These are phyloP conservation scores for Quercus tomentella DNA, from an alignment of 331 rosid genomes.

Conservation along the genomic window DNA sequence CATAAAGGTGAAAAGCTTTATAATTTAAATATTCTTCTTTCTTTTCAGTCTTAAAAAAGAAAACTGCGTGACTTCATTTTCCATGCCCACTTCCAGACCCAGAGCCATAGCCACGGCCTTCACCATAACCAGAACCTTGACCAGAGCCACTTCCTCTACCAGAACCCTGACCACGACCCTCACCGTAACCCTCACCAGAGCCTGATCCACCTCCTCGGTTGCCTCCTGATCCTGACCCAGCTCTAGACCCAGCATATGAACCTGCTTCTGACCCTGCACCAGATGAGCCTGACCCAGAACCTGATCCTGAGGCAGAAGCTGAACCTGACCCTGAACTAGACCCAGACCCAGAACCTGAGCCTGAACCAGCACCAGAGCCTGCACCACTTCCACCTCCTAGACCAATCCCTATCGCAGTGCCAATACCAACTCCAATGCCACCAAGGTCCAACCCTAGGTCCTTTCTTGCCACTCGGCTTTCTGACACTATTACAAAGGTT, in stretches of 20 bases:
- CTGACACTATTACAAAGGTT: slow-evolving; percentile 9
- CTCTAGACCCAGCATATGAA: slow-evolving; percentile 37
- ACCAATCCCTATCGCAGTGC: slow-evolving; percentile 27
- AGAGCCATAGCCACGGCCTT: neutral
- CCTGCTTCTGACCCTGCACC: slow-evolving; percentile 31
- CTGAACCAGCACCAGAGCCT: slow-evolving; percentile 27
- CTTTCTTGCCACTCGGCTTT: slow-evolving; percentile 24
- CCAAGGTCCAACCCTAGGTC: slow-evolving; percentile 33
- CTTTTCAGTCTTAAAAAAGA: neutral
- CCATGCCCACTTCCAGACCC: slow-evolving; percentile 9
- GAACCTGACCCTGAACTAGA: slow-evolving; percentile 37
- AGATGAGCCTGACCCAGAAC: slow-evolving; percentile 23
- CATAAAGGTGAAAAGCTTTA: too few species aligned
- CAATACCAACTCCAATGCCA: slow-evolving; percentile 18
- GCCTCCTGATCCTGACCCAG: slow-evolving; percentile 29
- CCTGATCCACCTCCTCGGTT: slow-evolving; percentile 4
- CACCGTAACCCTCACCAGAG: slow-evolving; percentile 4
- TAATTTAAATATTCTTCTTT: neutral
- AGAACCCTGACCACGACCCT: slow-evolving; percentile 5
- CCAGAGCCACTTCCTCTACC: slow-evolving; percentile 14
- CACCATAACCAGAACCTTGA: slow-evolving; percentile 12
- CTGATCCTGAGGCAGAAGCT: slow-evolving; percentile 14
- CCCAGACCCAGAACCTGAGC: slow-evolving; percentile 29
- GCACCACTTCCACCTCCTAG: slow-evolving; percentile 34
- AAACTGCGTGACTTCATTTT: neutral